Percentiles rank a stretch among this genome's conserved stretches.
Evolutionary conservation across 2,329 filamentous ascomycete species (phyloP).

Genomic region (Ophiostoma sp.): DNA sequence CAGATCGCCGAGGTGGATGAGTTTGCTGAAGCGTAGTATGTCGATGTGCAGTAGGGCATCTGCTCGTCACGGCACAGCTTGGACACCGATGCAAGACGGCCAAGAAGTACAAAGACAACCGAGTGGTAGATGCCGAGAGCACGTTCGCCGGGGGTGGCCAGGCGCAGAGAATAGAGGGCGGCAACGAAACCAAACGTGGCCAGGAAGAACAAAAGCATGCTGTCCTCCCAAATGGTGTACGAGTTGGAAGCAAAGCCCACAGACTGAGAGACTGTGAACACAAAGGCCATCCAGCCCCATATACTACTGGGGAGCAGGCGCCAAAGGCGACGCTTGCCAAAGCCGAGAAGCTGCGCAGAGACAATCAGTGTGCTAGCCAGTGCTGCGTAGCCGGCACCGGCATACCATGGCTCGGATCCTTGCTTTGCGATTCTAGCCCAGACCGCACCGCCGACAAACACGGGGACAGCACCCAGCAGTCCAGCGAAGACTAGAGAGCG

Average conservation of each 20-base stretch:
- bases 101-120: slow-evolving; percentile 70
- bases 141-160: slow-evolving; percentile 60
- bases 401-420: slow-evolving; percentile 34
- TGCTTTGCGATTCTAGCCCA: slow-evolving; percentile 1
- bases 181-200: slow-evolving; percentile 78
- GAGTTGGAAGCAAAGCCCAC: slow-evolving; percentile 95
- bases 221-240: slow-evolving; percentile 98
- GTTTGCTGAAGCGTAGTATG: slow-evolving; percentile 86
- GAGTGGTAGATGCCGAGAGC: slow-evolving; percentile 80
- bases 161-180: slow-evolving; percentile 67
- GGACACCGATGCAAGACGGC: slow-evolving; percentile 76
- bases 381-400: slow-evolving; percentile 39
- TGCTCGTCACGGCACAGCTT: slow-evolving; percentile 95
- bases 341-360: slow-evolving; percentile 40
- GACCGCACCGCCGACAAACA: slow-evolving; percentile 11
- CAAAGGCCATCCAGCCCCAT: slow-evolving; percentile 81
- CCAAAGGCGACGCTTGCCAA: slow-evolving; percentile 37
- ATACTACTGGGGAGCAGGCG: slow-evolving; percentile 64
- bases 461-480: slow-evolving; percentile 33
- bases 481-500: slow-evolving; percentile 38
- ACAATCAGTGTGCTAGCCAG: slow-evolving; percentile 42
- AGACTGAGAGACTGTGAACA: slow-evolving; percentile 83
- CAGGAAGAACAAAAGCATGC: slow-evolving; percentile 86
- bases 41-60: slow-evolving; percentile 93
- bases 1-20: slow-evolving; percentile 90